Evolutionary conservation across 73 alveolate species (phyloP).

Genomic region (Effrenium voratum): DNA sequence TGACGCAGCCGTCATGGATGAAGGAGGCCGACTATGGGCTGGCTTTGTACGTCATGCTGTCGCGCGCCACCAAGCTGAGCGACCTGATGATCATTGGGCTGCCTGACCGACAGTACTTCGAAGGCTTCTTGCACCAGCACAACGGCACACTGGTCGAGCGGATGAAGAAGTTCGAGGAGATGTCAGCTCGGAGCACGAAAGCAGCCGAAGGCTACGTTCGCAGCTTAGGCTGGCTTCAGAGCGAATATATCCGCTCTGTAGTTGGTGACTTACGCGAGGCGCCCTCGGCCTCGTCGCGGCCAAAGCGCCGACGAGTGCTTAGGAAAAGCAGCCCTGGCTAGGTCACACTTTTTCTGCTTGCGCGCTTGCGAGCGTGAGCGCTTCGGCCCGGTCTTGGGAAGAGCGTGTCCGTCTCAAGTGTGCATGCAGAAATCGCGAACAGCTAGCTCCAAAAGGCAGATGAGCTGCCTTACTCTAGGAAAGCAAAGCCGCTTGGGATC

Average conservation of each 20-base stretch:
- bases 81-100: neutral
- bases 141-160: neutral
- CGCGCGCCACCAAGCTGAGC: neutral
- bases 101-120: neutral
- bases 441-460: no score
- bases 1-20: neutral
- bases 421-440: no score
- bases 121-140: neutral
- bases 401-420: no score
- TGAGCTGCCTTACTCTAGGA: no score
- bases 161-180: neutral
- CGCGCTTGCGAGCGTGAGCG: no score
- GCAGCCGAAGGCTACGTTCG: neutral
- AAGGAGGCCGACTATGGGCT: neutral
- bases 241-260: neutral
- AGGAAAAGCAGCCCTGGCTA: neutral
- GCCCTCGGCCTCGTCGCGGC: neutral
- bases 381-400: no score
- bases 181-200: neutral
- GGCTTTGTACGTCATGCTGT: neutral
- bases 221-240: neutral
- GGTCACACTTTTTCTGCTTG: no score
- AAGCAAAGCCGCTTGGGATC: no score
- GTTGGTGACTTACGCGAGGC: neutral
- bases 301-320: neutral